Base-by-base conservation (phyloP, 1,284 basidiomycete genomes). In the Pseudozyma hubeiensis region DNA sequence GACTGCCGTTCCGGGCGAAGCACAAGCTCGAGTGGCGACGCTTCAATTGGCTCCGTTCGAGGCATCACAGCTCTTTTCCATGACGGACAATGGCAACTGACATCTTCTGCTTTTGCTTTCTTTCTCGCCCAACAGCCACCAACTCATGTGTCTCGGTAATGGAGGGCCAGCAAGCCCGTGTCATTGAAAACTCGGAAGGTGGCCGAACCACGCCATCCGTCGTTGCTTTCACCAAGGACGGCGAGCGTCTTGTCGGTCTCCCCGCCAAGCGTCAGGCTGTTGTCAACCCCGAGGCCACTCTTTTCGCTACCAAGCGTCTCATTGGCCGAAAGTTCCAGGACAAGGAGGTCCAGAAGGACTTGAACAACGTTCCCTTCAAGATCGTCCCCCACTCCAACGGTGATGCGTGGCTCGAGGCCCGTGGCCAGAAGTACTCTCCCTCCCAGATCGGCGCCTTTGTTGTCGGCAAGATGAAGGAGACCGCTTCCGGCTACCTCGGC, bases 381-480 rank as follows among this genome's bases (percentile, higher is more conserved):
- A 88, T 98, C 59, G 89, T 93, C 5, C 61, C 89, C 14, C 88
- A 88, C 86, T 83, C 85, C 66, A 89, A 89, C 84, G 88, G 88
- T 68, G 88, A 89, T 78, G 88, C 88, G 30, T 89, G 88, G 88
- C 91, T 98, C 34, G 93, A 97, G 79, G 91, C 87, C 47, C 86
- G 87, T 61, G 88, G 88, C 53, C 84, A 88, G 81, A 87, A 87
- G 81, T 89, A 88, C 85, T 88, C 87, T n/a, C 88, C 88, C 24
- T 86, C 87, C 24, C 88, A 89, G 82, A 88, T 89, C 77, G 88
- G 94, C 92, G 88, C 87, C 90, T 84, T 98, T 90, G 67, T 96
- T 89, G 70, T 99, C 56, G 89, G 88, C 39, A 98, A 98, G 89
- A 98, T 99, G 95, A 98, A 98, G 90, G 96, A 98, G 88, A 98